Percentiles rank a stretch among this genome's conserved stretches.
These are phyloP conservation scores for Sonneratia caseolaris DNA, from an alignment of 345 rosid species.

Conservation along the genomic window DNA sequence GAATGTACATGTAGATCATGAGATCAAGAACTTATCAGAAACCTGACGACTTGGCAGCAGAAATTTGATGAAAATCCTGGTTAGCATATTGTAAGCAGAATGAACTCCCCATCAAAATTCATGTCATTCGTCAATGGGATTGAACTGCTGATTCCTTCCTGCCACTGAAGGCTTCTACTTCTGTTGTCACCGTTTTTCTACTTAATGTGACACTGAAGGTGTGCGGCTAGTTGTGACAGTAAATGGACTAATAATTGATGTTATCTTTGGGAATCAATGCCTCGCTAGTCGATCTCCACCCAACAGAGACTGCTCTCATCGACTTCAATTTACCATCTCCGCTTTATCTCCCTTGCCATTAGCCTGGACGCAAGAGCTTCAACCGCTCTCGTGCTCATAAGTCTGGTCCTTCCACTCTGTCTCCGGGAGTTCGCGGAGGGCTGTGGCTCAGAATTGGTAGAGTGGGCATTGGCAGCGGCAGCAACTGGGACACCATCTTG, in stretches of 20 bases:
- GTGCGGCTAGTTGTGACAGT: neutral
- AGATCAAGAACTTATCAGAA: too few species aligned
- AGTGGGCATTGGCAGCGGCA: neutral
- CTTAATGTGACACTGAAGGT: neutral
- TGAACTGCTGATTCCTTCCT: neutral
- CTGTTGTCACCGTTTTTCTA: too few species aligned
- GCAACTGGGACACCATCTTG: neutral
- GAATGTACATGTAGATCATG: too few species aligned
- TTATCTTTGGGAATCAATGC: neutral
- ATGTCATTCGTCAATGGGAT: neutral
- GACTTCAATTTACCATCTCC: constrained; percentile 11
- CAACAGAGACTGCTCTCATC: neutral
- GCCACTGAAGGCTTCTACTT: neutral
- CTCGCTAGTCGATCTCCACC: neutral
- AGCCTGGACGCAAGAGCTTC: constrained; percentile 44
- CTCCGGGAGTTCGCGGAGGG: constrained; percentile 19
- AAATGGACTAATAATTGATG: neutral
- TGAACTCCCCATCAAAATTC: neutral
- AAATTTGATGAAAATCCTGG: neutral
- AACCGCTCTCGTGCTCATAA: constrained; percentile 38
- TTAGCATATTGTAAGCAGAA: neutral
- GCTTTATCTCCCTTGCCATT: constrained; percentile 14
- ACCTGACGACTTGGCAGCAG: too few species aligned
- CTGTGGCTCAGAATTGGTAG: constrained; percentile 14
- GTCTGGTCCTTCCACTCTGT: constrained; percentile 44